These are phyloP conservation scores for Apiospora arundinis DNA, from an alignment of 2,329 filamentous ascomycete species.

Conservation along the genomic window DNA sequence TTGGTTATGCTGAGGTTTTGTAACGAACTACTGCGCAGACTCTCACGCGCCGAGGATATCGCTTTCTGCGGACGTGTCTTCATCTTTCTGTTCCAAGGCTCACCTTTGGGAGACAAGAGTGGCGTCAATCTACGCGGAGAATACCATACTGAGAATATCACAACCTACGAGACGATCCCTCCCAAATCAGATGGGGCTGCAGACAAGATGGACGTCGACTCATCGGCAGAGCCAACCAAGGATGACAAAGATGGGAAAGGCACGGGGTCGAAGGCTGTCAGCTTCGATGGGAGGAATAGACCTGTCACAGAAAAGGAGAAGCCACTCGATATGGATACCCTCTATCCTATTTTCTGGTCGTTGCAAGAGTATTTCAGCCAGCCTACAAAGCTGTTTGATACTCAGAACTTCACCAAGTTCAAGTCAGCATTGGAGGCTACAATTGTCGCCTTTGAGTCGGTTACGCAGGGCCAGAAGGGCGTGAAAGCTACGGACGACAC, in stretches of 20 bases:
- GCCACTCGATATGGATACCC: slow-evolving; percentile 67
- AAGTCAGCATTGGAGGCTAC: slow-evolving; percentile 75
- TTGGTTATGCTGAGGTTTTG: slow-evolving; percentile 91
- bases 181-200: slow-evolving; percentile 42
- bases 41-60: slow-evolving; percentile 96
- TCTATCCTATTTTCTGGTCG: slow-evolving; percentile 95
- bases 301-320: slow-evolving; percentile 56
- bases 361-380: slow-evolving; percentile 92
- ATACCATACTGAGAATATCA: slow-evolving; percentile 95
- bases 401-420: slow-evolving; percentile 78
- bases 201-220: slow-evolving; percentile 73
- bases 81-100: slow-evolving; percentile 96
- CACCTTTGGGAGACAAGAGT: slow-evolving; percentile 94
- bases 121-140: slow-evolving; percentile 96
- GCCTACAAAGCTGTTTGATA: slow-evolving; percentile 80
- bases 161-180: slow-evolving; percentile 73
- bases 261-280: slow-evolving; percentile 50
- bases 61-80: slow-evolving; percentile 98
- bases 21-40: slow-evolving; percentile 89
- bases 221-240: slow-evolving; percentile 45
- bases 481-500: slow-evolving; percentile 66
- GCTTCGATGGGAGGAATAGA: slow-evolving; percentile 51
- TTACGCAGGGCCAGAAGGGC: slow-evolving; percentile 55
- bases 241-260: slow-evolving; percentile 42
- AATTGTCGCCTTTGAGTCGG: slow-evolving; percentile 60